Base-by-base conservation (phyloP, 192 early-diverging fungal genomes). In the Haplosporangium gracile region DNA sequence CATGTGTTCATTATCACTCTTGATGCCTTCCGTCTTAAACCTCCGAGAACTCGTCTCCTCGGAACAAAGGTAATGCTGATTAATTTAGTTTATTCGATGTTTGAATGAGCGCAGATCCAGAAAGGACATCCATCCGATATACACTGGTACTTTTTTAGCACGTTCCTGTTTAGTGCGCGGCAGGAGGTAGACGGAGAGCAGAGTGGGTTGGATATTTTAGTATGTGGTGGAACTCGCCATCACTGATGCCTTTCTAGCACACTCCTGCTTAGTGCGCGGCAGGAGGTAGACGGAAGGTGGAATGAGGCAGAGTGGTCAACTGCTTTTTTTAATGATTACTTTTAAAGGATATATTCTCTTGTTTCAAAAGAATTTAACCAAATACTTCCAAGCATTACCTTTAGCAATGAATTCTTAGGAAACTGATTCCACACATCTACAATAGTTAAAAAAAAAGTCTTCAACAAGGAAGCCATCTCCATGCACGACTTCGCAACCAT, bases 241-340 rank as follows among this genome's bases (percentile, higher is more conserved):
- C 45, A 24, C 71, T 72, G 42, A 24, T 45, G 11, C 71, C 26
- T 73, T 73, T 49, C 53, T 73, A 73, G 72, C 72, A 74, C 47
- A 4, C 40, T 72, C 53, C 51, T 72, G 60, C 65, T 74, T 74
- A 80, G 72, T 80, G 36, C 78, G 78, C 72, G 71, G 78, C 45
- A 74, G 78, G 72, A 80, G 45, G 70, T 79, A 79, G 78, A 74
- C 78, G 78, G 78, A 68, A 74, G 26, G 78, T 80, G 78, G 78
- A 65, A 72, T 18, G 40, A n/a, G 70, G 77, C 53, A 79, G 78
- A 79, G 70, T 79, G 70, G 55, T 79, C 70, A 79, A 45, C 71
- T 73, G 71, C 78, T 47, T 55, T 79, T 79, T n/a, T 74, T 49
- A 2, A 45, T 70, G n/a, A 24, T 15, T 57, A 10, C 15, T 72